Percentiles rank a stretch among this genome's conserved stretches.
Evolutionary conservation across 257 asterid species (phyloP).

Genomic region (Solanum commersonii): DNA sequence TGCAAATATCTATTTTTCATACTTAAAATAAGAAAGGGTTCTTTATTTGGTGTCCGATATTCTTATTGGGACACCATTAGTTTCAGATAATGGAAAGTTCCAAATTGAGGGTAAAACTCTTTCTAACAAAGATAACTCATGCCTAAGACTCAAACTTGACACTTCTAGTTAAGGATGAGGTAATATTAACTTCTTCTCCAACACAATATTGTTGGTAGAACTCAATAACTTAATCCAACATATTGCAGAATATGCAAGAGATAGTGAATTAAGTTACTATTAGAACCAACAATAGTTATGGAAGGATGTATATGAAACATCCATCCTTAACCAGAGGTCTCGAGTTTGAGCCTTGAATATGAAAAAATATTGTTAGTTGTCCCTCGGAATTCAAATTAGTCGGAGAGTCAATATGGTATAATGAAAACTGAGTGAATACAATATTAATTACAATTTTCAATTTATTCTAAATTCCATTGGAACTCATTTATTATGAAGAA

Average conservation of each 20-base stretch:
- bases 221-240: background rate
- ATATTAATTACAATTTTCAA: no score
- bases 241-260: background rate
- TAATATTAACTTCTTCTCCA: background rate
- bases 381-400: background rate
- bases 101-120: background rate
- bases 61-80: background rate
- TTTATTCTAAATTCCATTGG: background rate
- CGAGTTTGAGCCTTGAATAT: background rate
- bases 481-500: background rate
- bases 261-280: background rate
- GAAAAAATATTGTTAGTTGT: background rate
- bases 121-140: background rate
- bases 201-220: no score
- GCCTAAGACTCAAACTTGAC: background rate
- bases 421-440: background rate
- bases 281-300: background rate
- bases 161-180: background rate
- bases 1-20: no score
- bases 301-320: background rate
- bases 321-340: background rate
- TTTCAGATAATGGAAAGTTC: background rate
- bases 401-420: background rate
- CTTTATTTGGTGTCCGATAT: no score
- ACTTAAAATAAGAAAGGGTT: no score